Percentiles rank a stretch among this genome's conserved stretches.
Evolutionary conservation across 805 yeast species (phyloP).

Genomic region (Pichia cabralensis): DNA sequence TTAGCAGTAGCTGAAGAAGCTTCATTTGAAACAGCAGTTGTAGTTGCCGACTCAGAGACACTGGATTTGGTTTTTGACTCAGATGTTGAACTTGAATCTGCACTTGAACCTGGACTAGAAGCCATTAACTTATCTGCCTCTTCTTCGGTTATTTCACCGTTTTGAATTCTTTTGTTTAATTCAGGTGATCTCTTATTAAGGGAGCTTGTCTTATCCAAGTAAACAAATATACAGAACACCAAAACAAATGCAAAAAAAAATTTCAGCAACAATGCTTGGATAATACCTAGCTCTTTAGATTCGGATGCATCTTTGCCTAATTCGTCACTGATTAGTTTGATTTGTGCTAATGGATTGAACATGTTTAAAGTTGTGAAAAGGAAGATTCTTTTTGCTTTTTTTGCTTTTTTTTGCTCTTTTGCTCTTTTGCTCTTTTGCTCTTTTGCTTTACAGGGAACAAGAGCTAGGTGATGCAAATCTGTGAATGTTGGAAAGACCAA

Average conservation of each 20-base stretch:
- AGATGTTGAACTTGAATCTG: too few species aligned
- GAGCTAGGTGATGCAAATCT: too few species aligned
- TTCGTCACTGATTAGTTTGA: slow-evolving; percentile 8
- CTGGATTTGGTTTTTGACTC: too few species aligned
- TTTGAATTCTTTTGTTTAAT: slow-evolving; percentile 12
- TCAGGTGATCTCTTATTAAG: slow-evolving; percentile 15
- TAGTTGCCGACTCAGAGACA: too few species aligned
- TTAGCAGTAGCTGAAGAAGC: too few species aligned
- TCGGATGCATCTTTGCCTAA: slow-evolving; percentile 1
- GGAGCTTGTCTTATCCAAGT: slow-evolving; percentile 17
- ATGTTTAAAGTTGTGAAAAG: background rate
- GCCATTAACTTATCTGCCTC: background rate
- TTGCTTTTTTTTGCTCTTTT: too few species aligned
- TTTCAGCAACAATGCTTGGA: slow-evolving; percentile 16
- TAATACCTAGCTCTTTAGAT: slow-evolving; percentile 8
- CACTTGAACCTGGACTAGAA: background rate
- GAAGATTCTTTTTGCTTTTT: background rate
- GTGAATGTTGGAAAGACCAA: too few species aligned
- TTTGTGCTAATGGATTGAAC: slow-evolving; percentile 14
- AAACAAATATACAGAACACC: slow-evolving; percentile 14
- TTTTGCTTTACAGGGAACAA: too few species aligned
- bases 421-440: too few species aligned
- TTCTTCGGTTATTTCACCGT: slow-evolving; percentile 3
- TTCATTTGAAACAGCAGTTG: too few species aligned
- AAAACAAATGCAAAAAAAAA: slow-evolving; percentile 17